Conservation (phyloP, 495 filamentous ascomycete species). For the Neurospora sp. region DNA sequence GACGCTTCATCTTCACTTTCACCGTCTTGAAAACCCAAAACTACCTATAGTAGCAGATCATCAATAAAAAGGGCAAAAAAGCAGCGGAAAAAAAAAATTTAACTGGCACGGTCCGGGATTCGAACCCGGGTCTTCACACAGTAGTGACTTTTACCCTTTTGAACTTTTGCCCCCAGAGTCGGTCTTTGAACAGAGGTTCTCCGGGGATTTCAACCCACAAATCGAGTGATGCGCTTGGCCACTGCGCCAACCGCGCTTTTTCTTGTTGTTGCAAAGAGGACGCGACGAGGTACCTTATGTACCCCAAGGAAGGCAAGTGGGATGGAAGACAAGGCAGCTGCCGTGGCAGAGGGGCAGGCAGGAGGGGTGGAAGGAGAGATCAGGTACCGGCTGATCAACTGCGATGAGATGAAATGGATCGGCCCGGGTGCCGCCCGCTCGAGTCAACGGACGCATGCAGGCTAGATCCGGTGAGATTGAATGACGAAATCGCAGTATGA, state of each 20-base stretch:
- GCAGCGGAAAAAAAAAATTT: neutral
- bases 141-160: neutral
- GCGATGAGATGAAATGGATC: neutral
- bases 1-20: neutral
- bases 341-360: neutral
- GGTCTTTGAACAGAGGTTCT: neutral
- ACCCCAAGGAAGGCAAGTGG: neutral
- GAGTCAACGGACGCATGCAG: neutral
- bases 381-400: neutral
- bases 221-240: neutral
- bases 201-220: neutral
- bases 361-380: neutral
- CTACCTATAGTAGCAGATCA: neutral
- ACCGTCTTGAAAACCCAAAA: neutral
- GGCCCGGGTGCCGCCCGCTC: neutral
- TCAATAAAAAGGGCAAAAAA: neutral
- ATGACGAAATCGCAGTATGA: neutral
- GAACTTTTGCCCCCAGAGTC: neutral
- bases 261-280: neutral
- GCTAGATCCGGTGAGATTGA: neutral
- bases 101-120: neutral
- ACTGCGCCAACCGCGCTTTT: neutral
- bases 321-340: neutral
- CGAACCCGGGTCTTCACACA: neutral
- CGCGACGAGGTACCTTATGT: neutral